phyloP scores from a whole-genome alignment of 805 yeast species.

The Nakazawaea sp. region DNA sequence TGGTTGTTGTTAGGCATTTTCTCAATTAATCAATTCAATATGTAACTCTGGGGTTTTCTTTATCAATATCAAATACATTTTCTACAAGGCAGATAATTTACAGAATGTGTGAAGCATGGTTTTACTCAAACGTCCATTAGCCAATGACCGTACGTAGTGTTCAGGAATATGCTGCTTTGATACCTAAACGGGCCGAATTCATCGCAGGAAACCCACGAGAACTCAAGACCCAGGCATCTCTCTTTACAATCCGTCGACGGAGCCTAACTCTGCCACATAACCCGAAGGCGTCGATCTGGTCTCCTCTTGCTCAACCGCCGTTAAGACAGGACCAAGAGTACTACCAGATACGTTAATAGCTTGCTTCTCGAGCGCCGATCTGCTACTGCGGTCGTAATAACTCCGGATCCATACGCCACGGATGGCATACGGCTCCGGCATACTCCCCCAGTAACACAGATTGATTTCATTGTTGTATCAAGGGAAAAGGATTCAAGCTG shows the following conservation, averaged over 20 bases:
- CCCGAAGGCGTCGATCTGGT: conserved; percentile 16
- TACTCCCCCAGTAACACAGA: conserved; percentile 48
- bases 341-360: conserved; percentile 28
- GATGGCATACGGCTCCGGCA: no score
- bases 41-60: no score
- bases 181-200: no score
- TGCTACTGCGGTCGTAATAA: conserved; percentile 38
- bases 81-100: no score
- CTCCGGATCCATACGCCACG: no score
- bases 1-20: conserved; percentile 29
- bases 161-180: conserved; percentile 98
- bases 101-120: conserved; percentile 95
- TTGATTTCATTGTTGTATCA: conserved; percentile 28
- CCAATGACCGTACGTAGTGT: conserved; percentile 94
- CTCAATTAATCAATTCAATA: background rate
- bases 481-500: background rate
- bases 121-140: conserved; percentile 98
- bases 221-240: conserved; percentile 53
- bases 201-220: conserved; percentile 30
- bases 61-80: background rate
- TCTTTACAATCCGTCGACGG: conserved; percentile 95
- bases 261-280: conserved; percentile 75
- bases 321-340: conserved; percentile 16
- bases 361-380: conserved; percentile 75
- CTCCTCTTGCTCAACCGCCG: conserved; percentile 31